Conservation (phyloP, 1,284 basidiomycete species). For the Ustilago esculenta region DNA sequence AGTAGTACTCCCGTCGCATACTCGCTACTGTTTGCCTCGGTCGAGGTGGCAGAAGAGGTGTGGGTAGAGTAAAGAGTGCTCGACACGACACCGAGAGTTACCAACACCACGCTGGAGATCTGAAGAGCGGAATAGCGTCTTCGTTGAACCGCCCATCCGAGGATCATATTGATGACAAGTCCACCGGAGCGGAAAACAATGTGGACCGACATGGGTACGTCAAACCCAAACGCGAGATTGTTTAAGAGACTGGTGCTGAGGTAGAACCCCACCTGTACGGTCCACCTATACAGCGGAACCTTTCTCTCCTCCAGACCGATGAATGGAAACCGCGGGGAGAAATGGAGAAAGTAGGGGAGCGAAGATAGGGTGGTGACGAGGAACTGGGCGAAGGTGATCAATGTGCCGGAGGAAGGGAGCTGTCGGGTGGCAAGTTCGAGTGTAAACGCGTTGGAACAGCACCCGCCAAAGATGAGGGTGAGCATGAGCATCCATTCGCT, state of each 20-base stretch:
- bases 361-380: constrained; percentile 52
- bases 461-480: constrained; percentile 65
- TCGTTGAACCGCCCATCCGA: constrained; percentile 74
- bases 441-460: constrained; percentile 63
- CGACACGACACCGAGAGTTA: constrained; percentile 82
- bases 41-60: too few relatives aligned
- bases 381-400: constrained; percentile 65
- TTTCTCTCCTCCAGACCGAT: constrained; percentile 19
- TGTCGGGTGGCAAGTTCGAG: constrained; percentile 59
- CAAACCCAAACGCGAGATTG: constrained; percentile 84
- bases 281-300: constrained; percentile 80
- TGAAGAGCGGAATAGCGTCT: constrained; percentile 62
- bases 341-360: constrained; percentile 47
- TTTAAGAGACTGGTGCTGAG: constrained; percentile 84
- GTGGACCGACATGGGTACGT: constrained; percentile 89
- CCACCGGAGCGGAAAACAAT: constrained; percentile 94
- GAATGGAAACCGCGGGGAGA: constrained; percentile 1
- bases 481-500: constrained; percentile 55
- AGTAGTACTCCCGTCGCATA: constrained; percentile 80
- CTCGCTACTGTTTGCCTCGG: too few relatives aligned
- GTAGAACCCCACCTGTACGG: constrained; percentile 84
- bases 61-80: constrained; percentile 77
- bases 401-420: constrained; percentile 55
- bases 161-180: constrained; percentile 79
- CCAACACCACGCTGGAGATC: constrained; percentile 75